Conservation (phyloP, 2,329 filamentous ascomycete species). For the Bipolaris sorokiniana region DNA sequence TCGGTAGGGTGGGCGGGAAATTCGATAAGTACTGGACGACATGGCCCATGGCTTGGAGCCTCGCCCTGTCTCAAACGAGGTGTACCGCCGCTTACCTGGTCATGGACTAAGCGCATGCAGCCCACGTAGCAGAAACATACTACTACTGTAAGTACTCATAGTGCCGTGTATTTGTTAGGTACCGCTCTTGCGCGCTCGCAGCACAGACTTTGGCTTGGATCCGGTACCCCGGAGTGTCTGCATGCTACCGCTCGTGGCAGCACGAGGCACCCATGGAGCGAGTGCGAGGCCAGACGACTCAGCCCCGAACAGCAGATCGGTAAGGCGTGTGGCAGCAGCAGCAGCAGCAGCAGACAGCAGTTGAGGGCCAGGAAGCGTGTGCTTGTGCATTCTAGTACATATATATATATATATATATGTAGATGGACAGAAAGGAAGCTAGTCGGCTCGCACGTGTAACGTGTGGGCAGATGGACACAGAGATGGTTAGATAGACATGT, state of each 20-base stretch:
- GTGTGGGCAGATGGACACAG: neutral
- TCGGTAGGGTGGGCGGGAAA: neutral
- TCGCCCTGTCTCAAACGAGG: slow-evolving; percentile 10
- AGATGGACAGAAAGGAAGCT: neutral
- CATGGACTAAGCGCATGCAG: neutral
- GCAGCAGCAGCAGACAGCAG: neutral
- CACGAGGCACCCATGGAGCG: slow-evolving; percentile 7
- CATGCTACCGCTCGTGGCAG: slow-evolving; percentile 10
- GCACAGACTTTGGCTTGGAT: slow-evolving; percentile 1
- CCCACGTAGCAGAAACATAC: slow-evolving; percentile 8
- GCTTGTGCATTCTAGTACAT: too few relatives aligned
- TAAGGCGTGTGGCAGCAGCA: neutral
- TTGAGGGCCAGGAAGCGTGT: too few relatives aligned
- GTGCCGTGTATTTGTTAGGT: neutral
- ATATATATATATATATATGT: too few relatives aligned
- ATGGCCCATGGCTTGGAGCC: slow-evolving; percentile 5
- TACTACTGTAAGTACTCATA: neutral
- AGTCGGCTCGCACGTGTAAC: neutral
- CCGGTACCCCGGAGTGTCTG: slow-evolving; percentile 9
- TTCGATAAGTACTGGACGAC: slow-evolving; percentile 2
- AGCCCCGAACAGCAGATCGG: slow-evolving; percentile 8
- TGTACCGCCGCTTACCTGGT: slow-evolving; percentile 7
- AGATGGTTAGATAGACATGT: neutral
- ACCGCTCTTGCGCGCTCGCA: neutral
- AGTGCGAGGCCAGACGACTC: neutral